Evolutionary conservation across 2,329 filamentous ascomycete species (phyloP).

Genomic region (Stagonosporopsis chrysanthemi): DNA sequence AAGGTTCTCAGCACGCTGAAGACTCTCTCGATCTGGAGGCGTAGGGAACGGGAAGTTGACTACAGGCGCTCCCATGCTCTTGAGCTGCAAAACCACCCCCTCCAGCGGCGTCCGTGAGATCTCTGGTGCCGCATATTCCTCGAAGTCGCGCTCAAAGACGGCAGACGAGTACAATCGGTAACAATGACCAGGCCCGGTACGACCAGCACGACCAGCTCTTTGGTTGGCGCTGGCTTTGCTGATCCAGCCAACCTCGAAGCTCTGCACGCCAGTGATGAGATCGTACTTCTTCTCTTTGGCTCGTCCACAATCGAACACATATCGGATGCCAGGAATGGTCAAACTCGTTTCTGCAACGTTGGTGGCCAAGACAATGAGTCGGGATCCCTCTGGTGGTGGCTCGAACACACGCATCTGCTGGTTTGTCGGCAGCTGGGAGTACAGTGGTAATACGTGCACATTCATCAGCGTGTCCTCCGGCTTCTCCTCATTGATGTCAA

Average conservation of each 20-base stretch:
- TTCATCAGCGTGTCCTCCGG: constrained; percentile 68
- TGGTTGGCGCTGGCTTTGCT: constrained; percentile 96
- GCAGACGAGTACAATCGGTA: constrained; percentile 95
- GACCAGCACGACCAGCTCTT: constrained; percentile 88
- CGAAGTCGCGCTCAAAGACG: constrained; percentile 88
- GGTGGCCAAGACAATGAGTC: constrained; percentile 88
- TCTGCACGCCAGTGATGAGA: constrained; percentile 87
- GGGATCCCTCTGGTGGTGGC: constrained; percentile 78
- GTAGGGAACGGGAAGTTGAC: constrained; percentile 97
- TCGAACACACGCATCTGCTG: constrained; percentile 94
- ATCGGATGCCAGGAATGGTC: constrained; percentile 93
- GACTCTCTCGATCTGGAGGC: constrained; percentile 76
- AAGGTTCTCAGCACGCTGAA: constrained; percentile 85
- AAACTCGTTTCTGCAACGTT: constrained; percentile 98
- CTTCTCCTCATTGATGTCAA: constrained; percentile 70
- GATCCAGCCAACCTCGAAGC: constrained; percentile 94
- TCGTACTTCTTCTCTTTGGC: constrained; percentile 94
- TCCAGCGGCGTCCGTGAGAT: constrained; percentile 91
- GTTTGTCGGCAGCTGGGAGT: constrained; percentile 87
- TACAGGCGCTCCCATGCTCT: constrained; percentile 91
- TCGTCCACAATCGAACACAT: constrained; percentile 93
- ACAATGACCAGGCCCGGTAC: constrained; percentile 95
- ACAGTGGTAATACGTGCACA: constrained; percentile 91
- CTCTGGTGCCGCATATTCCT: constrained; percentile 85
- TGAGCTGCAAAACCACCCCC: constrained; percentile 86